These are phyloP conservation scores for Phoenix roebelenii DNA, from an alignment of 176 grass and related monocot species.

Conservation along the genomic window DNA sequence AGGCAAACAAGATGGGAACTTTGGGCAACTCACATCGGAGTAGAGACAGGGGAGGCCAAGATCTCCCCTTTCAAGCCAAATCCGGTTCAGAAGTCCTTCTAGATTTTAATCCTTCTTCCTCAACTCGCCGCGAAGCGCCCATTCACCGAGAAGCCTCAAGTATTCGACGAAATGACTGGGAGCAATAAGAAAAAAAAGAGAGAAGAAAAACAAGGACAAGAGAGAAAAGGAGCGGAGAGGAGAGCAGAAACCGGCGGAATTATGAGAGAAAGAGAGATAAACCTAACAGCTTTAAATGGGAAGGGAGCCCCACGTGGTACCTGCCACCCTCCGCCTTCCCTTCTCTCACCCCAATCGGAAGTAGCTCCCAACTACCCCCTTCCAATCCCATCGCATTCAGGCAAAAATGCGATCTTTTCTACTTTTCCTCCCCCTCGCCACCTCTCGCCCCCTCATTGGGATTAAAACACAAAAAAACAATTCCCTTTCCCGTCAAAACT, in stretches of 20 bases:
- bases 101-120: no score
- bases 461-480: no score
- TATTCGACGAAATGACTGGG: neutral
- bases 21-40: slow-evolving; percentile 6
- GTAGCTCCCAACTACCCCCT: slow-evolving; percentile 19
- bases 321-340: neutral
- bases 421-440: neutral
- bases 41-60: neutral
- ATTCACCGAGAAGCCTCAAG: neutral
- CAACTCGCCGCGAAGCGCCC: neutral
- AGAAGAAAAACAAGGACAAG: neutral
- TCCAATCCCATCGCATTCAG: neutral
- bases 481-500: no score
- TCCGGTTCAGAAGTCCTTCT: neutral
- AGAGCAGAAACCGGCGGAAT: neutral
- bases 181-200: neutral
- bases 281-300: slow-evolving; percentile 1
- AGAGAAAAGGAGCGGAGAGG: neutral
- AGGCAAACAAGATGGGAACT: neutral
- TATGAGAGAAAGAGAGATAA: neutral
- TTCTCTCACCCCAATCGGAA: neutral
- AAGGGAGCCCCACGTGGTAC: slow-evolving; percentile 10
- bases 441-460: no score
- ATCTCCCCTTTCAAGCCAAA: neutral
- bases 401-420: neutral